Percentiles rank a stretch among this genome's conserved stretches.
phyloP scores from a whole-genome alignment of 345 rosid genomes.

The Nephelium lappaceum region DNA sequence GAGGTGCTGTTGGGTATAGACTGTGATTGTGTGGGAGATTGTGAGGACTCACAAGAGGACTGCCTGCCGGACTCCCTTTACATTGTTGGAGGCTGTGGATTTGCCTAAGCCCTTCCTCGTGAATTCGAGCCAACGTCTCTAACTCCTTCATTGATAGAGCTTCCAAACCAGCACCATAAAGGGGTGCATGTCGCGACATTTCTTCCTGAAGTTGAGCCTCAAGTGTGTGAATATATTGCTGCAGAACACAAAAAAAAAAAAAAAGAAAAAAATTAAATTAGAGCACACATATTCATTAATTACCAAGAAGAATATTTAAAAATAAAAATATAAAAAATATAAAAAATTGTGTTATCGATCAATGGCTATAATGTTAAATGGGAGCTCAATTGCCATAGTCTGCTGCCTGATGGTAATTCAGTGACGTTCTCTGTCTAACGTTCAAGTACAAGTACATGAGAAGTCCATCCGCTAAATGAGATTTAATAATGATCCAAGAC shows the following conservation, averaged over 20 bases:
- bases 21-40: constrained; percentile 63
- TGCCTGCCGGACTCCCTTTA: constrained; percentile 73
- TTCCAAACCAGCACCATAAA: constrained; percentile 93
- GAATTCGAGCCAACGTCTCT: constrained; percentile 82
- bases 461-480: no score
- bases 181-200: constrained; percentile 90
- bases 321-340: not conserved
- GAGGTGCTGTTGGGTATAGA: constrained; percentile 64
- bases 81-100: constrained; percentile 79
- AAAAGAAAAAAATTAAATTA: no score
- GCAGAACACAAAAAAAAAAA: constrained; percentile 24
- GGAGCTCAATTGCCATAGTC: no score
- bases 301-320: no score
- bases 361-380: no score
- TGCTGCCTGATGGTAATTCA: no score
- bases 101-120: constrained; percentile 93
- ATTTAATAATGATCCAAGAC: no score
- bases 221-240: constrained; percentile 85
- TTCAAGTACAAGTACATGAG: no score
- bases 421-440: no score
- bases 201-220: constrained; percentile 84
- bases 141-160: constrained; percentile 89
- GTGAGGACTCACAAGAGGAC: constrained; percentile 69
- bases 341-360: not conserved
- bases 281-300: not conserved